phyloP scores from a whole-genome alignment of 257 asterid genomes.

The Petunia axillaris region DNA sequence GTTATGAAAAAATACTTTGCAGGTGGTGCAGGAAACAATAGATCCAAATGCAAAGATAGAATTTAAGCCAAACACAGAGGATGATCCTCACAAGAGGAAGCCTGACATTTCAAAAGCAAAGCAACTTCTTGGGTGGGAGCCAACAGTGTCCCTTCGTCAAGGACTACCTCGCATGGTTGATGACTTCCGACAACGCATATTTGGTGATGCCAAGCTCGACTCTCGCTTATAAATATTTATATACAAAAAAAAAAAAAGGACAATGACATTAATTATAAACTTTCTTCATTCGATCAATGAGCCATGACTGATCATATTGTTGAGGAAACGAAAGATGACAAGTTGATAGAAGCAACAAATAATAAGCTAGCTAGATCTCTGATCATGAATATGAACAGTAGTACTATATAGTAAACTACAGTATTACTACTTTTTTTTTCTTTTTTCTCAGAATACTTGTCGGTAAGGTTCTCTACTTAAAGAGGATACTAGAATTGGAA shows the following conservation, averaged over 20 bases:
- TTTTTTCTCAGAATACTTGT: background rate
- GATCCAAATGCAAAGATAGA: conserved; percentile 79
- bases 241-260: too few relatives aligned
- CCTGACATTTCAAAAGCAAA: conserved; percentile 88
- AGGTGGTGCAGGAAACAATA: conserved; percentile 87
- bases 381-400: too few relatives aligned
- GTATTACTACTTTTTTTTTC: background rate
- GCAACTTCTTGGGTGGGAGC: conserved; percentile 75
- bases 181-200: conserved; percentile 72
- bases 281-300: background rate
- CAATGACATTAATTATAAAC: background rate
- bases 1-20: background rate
- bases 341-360: background rate
- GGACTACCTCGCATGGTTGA: conserved; percentile 86
- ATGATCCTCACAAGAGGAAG: conserved; percentile 88
- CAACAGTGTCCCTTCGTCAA: conserved; percentile 62
- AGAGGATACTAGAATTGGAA: too few relatives aligned
- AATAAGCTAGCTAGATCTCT: too few relatives aligned
- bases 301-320: background rate
- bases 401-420: too few relatives aligned
- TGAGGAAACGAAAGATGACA: conserved; percentile 6
- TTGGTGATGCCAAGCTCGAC: conserved; percentile 33
- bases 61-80: conserved; percentile 75
- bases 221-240: conserved; percentile 11
- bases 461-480: too few relatives aligned